These are phyloP conservation scores for Alternaria conjuncta DNA, from an alignment of 2,329 filamentous ascomycete species.

Conservation along the genomic window DNA sequence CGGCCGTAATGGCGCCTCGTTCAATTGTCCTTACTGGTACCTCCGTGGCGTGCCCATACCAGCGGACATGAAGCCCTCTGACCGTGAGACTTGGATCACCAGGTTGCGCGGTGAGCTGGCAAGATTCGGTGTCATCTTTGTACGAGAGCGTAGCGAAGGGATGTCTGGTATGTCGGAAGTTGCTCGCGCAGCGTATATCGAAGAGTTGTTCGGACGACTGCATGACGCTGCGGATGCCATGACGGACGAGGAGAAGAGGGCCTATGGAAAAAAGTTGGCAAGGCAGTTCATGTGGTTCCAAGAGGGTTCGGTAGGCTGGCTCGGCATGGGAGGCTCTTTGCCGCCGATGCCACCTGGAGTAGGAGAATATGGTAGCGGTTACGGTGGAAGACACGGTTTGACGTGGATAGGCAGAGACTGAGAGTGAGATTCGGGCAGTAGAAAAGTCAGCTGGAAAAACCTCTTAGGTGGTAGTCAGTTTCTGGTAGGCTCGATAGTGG, in stretches of 20 bases:
- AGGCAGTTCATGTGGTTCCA: neutral
- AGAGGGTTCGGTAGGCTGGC: neutral
- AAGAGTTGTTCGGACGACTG: neutral
- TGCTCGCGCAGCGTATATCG: neutral
- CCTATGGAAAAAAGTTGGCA: neutral
- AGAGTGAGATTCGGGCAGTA: neutral
- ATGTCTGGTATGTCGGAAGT: neutral
- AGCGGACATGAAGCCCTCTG: neutral
- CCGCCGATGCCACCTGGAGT: neutral
- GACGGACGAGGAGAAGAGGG: neutral
- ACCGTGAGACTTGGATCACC: neutral
- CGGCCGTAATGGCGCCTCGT: neutral
- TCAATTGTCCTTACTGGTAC: neutral
- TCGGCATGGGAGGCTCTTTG: neutral
- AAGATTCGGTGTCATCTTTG: neutral
- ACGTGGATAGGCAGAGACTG: neutral
- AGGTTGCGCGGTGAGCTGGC: neutral
- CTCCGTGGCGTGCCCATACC: neutral
- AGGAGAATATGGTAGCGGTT: neutral
- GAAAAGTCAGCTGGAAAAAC: neutral
- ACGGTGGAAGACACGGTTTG: neutral
- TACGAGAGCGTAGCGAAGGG: neutral
- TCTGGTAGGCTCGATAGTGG: neutral
- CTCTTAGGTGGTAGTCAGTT: neutral
- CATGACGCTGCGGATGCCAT: neutral